Conservation (phyloP, 805 yeast species). For the Cyberlindnera bimundalis region DNA sequence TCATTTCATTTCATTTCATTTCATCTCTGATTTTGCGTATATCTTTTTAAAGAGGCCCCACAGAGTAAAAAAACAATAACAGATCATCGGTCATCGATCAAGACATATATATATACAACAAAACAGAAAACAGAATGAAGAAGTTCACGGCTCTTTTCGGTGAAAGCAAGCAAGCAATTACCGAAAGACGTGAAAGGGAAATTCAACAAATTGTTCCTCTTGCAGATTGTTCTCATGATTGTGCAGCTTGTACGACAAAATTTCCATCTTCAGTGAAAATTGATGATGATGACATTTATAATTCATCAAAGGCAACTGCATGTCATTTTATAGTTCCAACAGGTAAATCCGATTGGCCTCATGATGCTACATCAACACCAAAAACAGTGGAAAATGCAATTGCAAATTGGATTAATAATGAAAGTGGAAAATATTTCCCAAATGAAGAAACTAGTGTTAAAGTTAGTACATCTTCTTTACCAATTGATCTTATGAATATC, state of each 20-base stretch:
- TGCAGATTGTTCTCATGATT: conserved; percentile 49
- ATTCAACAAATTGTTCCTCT: conserved; percentile 38
- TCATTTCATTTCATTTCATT: too few relatives aligned
- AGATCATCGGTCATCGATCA: too few relatives aligned
- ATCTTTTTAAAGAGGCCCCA: too few relatives aligned
- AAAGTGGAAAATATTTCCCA: conserved; percentile 9
- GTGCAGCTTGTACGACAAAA: conserved; percentile 50
- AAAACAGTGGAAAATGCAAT: conserved; percentile 46
- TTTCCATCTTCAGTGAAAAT: conserved; percentile 52
- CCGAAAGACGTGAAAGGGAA: conserved; percentile 24
- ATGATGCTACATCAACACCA: conserved; percentile 55
- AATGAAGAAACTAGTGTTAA: conserved; percentile 36
- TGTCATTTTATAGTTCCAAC: conserved; percentile 80
- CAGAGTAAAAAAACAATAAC: too few relatives aligned
- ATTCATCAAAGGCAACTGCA: conserved; percentile 65
- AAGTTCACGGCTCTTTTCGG: conserved; percentile 9
- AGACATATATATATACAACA: too few relatives aligned
- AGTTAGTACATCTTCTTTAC: conserved; percentile 53
- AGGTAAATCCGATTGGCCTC: conserved; percentile 81
- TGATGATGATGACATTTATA: conserved; percentile 40
- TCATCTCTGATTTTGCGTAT: too few relatives aligned
- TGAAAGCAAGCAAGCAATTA: conserved; percentile 7
- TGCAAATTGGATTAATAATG: conserved; percentile 32
- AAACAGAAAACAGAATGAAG: too few relatives aligned
- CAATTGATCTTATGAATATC: conserved; percentile 42